Conservation (phyloP, 1,284 basidiomycete genomes). For the Takashimella koratensis region DNA sequence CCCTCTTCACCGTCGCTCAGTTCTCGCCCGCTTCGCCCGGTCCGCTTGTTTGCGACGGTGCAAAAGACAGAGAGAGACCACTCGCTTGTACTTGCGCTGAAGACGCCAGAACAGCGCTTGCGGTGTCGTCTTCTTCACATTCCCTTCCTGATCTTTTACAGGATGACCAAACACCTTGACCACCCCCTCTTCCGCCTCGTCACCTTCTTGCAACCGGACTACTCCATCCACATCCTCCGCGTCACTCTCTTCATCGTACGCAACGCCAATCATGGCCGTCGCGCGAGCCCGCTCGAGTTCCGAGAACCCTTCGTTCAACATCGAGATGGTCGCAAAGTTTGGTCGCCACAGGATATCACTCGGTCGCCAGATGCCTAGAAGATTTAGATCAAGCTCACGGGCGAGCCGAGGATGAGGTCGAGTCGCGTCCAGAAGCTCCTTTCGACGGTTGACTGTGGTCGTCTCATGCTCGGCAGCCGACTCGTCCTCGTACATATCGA, state of each 20-base stretch:
- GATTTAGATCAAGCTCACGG: constrained; percentile 5
- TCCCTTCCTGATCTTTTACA: constrained; percentile 25
- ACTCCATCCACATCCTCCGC: constrained; percentile 21
- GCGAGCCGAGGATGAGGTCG: not conserved
- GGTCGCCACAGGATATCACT: constrained; percentile 42
- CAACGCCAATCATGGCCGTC: constrained; percentile 9
- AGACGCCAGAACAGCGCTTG: constrained; percentile 29
- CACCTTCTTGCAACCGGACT: constrained; percentile 17
- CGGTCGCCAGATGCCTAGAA: constrained; percentile 37
- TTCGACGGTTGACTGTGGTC: not conserved
- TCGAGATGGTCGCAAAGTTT: constrained; percentile 22
- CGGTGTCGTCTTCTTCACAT: constrained; percentile 22
- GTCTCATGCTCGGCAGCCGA: not conserved
- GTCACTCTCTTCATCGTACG: constrained; percentile 8
- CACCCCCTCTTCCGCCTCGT: constrained; percentile 21
- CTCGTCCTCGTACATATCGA: not conserved
- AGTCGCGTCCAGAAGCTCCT: not conserved
- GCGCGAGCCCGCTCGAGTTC: constrained; percentile 27
- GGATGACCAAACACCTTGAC: constrained; percentile 28
- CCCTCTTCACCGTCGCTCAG: too few species aligned
- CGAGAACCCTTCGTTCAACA: constrained; percentile 34
- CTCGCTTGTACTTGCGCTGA: constrained; percentile 33
- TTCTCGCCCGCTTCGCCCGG: not conserved
- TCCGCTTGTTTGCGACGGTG: constrained; percentile 31
- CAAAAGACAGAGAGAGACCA: constrained; percentile 36